A percentile compares a stretch with the other conserved stretches of the same genome.
phyloP scores from a whole-genome alignment of 768 basidiomycete genomes.

The Tylopilus sp. region DNA sequence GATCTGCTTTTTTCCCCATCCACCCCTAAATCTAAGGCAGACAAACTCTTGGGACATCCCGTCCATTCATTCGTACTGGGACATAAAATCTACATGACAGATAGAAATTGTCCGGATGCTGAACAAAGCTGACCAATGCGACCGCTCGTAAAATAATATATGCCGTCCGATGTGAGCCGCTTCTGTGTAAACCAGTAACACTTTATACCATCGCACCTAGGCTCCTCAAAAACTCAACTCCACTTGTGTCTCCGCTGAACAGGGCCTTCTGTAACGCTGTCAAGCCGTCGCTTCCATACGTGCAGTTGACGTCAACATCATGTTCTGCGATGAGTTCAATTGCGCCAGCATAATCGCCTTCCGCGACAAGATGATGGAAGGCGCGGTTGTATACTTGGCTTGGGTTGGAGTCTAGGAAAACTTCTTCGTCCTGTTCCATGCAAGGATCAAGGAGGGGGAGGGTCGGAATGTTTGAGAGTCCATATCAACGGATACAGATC shows the following conservation, averaged over 20 bases:
- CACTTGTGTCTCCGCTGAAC: constrained; percentile 17
- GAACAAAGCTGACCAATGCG: not conserved
- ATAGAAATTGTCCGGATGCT: too few species aligned
- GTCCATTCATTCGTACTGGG: not conserved
- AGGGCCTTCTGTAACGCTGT: constrained; percentile 25
- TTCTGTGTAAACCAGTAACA: not conserved
- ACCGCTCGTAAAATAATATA: not conserved
- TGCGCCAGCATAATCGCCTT: constrained; percentile 19
- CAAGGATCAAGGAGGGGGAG: not conserved
- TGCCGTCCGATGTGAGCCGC: not conserved
- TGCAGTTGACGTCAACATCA: constrained; percentile 19
- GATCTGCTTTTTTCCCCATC: constrained; percentile 24
- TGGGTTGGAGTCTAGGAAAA: constrained; percentile 16
- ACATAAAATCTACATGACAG: too few species aligned
- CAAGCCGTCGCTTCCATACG: constrained; percentile 15
- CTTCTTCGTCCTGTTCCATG: constrained; percentile 23
- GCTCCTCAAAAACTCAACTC: constrained; percentile 18
- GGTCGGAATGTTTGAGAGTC: not conserved
- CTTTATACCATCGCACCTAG: constrained; percentile 16
- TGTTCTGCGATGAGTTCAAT: constrained; percentile 18
- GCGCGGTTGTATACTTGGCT: constrained; percentile 17
- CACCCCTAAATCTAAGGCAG: not conserved
- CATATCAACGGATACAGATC: not conserved
- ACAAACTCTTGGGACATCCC: too few species aligned
- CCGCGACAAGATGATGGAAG: constrained; percentile 24